phyloP scores from a whole-genome alignment of 495 filamentous ascomycete genomes.

The Aspergillus baeticus region DNA sequence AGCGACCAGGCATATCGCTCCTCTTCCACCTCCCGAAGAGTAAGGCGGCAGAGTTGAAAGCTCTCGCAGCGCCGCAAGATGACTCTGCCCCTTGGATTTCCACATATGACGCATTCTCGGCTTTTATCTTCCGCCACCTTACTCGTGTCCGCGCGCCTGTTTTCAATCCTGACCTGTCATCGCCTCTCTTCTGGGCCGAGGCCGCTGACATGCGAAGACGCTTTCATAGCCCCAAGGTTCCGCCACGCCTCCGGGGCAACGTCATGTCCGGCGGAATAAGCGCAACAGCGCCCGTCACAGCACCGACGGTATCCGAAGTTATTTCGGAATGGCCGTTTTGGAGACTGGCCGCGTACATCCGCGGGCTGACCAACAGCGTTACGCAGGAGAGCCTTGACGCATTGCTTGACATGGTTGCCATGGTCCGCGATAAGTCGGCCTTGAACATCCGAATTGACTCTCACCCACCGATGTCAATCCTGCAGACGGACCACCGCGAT shows the following conservation, averaged over 20 bases:
- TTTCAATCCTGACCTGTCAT: slow-evolving; percentile 26
- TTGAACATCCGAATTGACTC: slow-evolving; percentile 21
- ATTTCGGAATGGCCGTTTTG: slow-evolving; percentile 36
- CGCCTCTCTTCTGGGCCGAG: slow-evolving; percentile 30
- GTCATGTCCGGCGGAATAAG: slow-evolving; percentile 31
- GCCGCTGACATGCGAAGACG: slow-evolving; percentile 41
- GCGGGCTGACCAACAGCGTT: slow-evolving; percentile 33
- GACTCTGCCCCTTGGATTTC: slow-evolving; percentile 41
- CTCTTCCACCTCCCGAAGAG: slow-evolving; percentile 43
- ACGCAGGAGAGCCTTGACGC: slow-evolving; percentile 28
- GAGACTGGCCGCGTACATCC: slow-evolving; percentile 36
- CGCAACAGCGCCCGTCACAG: slow-evolving; percentile 11
- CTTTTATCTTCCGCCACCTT: slow-evolving; percentile 37
- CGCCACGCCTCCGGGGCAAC: slow-evolving; percentile 34
- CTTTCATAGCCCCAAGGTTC: slow-evolving; percentile 21
- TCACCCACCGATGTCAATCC: slow-evolving; percentile 19
- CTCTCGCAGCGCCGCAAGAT: slow-evolving; percentile 29
- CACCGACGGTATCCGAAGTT: slow-evolving; percentile 27
- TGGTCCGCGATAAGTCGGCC: slow-evolving; percentile 37
- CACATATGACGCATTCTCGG: slow-evolving; percentile 42
- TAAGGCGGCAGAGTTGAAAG: slow-evolving; percentile 40
- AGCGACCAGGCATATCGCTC: slow-evolving; percentile 23
- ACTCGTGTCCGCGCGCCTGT: slow-evolving; percentile 30
- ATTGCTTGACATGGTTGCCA: slow-evolving; percentile 29
- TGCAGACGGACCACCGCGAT: slow-evolving; percentile 28